These are phyloP conservation scores for Talaromyces marneffei DNA, from an alignment of 2,329 filamentous ascomycete species.

Conservation along the genomic window DNA sequence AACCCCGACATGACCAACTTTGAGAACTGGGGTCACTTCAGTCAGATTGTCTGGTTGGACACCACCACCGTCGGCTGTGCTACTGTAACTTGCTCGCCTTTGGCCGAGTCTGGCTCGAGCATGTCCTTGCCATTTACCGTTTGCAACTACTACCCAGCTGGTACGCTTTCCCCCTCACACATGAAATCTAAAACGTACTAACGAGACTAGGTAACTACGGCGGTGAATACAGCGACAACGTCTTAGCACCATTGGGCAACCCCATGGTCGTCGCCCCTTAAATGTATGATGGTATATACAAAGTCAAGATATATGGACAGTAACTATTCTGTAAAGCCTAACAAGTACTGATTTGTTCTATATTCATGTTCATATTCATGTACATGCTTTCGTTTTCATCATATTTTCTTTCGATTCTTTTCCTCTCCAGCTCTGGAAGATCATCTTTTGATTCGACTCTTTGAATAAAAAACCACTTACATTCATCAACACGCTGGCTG, in stretches of 20 bases:
- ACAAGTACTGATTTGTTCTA: background rate
- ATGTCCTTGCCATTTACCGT: conserved; percentile 65
- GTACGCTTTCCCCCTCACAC: conserved; percentile 45
- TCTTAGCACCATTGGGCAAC: conserved; percentile 39
- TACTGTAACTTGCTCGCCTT: conserved; percentile 41
- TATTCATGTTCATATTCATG: conserved; percentile 3
- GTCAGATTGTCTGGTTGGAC: conserved; percentile 65
- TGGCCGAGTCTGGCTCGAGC: conserved; percentile 38
- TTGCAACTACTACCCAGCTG: conserved; percentile 76
- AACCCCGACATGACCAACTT: conserved; percentile 60
- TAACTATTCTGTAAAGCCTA: background rate
- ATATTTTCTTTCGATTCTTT: background rate
- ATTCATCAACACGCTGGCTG: background rate
- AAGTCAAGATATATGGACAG: conserved; percentile 1
- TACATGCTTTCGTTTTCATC: background rate
- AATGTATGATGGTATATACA: conserved; percentile 3
- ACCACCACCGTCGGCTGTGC: conserved; percentile 60
- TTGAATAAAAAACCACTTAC: background rate
- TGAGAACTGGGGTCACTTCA: conserved; percentile 66
- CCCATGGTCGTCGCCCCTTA: conserved; percentile 15
- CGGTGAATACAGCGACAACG: conserved; percentile 50
- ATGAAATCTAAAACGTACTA: conserved; percentile 16
- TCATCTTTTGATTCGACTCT: background rate
- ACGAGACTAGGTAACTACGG: conserved; percentile 48
- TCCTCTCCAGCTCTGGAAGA: conserved; percentile 2